phyloP scores from a whole-genome alignment of 2,329 filamentous ascomycete species.

The Xylariales sp. region DNA sequence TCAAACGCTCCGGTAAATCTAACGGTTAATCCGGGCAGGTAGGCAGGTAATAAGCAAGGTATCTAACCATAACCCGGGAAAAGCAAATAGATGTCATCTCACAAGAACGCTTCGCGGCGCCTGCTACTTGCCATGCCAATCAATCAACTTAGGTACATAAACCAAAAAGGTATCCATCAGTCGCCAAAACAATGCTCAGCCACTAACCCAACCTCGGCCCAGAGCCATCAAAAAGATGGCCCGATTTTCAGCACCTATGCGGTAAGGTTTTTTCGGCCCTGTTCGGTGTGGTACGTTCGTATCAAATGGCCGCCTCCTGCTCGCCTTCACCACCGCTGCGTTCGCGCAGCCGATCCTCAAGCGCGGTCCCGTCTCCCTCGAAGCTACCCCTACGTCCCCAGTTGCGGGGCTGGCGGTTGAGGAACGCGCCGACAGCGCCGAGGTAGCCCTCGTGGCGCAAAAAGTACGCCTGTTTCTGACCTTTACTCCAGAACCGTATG shows the following conservation, averaged over 20 bases:
- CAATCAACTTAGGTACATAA: constrained; percentile 14
- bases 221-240: neutral
- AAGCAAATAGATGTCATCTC: neutral
- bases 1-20: neutral
- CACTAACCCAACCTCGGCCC: neutral
- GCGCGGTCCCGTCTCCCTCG: constrained; percentile 58
- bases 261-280: neutral
- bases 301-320: constrained; percentile 13
- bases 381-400: constrained; percentile 89
- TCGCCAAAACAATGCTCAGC: constrained; percentile 13
- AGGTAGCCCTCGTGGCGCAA: constrained; percentile 95
- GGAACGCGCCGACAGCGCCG: constrained; percentile 91
- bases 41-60: neutral
- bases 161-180: neutral
- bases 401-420: constrained; percentile 89
- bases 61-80: neutral
- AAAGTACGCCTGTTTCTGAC: constrained; percentile 94
- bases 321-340: constrained; percentile 24
- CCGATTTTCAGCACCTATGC: neutral
- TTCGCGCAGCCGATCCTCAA: constrained; percentile 49
- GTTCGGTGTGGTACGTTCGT: neutral
- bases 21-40: neutral
- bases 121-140: constrained; percentile 11
- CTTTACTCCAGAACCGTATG: constrained; percentile 97
- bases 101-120: constrained; percentile 22